Base-by-base conservation (phyloP, 148 eudicot genomes). In the Chenopodium suecicum region DNA sequence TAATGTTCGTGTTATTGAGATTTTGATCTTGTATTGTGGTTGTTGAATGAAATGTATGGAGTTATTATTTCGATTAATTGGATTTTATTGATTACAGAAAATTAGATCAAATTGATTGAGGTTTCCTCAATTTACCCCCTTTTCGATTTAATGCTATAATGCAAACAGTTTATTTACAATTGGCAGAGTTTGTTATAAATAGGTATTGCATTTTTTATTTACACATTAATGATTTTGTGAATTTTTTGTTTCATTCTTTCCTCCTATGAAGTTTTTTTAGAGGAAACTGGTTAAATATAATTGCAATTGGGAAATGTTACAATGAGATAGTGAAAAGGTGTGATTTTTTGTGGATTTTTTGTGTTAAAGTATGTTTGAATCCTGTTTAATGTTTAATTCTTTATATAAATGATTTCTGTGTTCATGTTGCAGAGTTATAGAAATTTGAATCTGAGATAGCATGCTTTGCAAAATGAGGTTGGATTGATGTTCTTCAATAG, bases 351-450 rank as follows among this genome's bases (percentile, higher is more conserved):
- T 41, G 44, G 7, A 41, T 41, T 1, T 41, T 6, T 41, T 41
- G 44, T 5, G 44, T 41, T 41, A 41, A 41, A 41, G 44, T 41
- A 41, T 41, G 44, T 41, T 41, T 41, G 44, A 41, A 41, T 41
- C 8, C 7, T 41, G 44, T 41, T 1, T 46, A 17, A 22, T 65
- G 27, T 31, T 31, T 74, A 34, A 46, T 32, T 20, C 22, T 10
- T 9, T 37, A 44, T 46, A 41, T 41, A 41, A 32, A 50, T 50
- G 1, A 0, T 48, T 48, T 41, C 44, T 41, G 44, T 41, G 6
- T 41, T 48, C n/a, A 31, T 84, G 74, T 50, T 80, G 83, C 81
- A 84, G 86, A 81, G 60, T 72, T 32, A 58, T 79, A 46, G 79
- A 41, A 63, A 76, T 56, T 27, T 56, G 22, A 56, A 56, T 4